Evolutionary conservation across 495 filamentous ascomycete species (phyloP).

Genomic region (Aspergillus cavernicola): DNA sequence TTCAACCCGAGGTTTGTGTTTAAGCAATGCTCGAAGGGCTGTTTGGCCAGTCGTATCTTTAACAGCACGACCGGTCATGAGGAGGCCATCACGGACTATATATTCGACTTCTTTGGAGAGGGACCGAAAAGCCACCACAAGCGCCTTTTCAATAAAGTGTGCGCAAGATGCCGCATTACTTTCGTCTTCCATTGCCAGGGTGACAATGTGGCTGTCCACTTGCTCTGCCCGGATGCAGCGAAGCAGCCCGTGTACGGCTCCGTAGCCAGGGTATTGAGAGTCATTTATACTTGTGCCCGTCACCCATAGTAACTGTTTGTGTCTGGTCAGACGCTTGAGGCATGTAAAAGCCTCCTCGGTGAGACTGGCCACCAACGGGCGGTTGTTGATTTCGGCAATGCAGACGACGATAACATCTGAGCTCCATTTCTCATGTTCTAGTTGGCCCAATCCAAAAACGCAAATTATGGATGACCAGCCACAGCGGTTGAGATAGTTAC

Average conservation of each 20-base stretch:
- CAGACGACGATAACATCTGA: background rate
- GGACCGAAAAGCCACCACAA: background rate
- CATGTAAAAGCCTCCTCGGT: background rate
- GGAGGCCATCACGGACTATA: background rate
- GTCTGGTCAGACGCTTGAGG: background rate
- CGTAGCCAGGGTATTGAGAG: conserved; percentile 2
- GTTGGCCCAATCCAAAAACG: background rate
- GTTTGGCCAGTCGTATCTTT: background rate
- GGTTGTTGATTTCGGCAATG: background rate
- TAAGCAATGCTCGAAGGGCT: background rate
- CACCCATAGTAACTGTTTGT: conserved; percentile 1
- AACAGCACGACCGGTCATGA: background rate
- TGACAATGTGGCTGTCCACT: conserved; percentile 18
- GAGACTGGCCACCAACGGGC: background rate
- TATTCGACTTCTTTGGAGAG: background rate
- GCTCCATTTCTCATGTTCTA: background rate
- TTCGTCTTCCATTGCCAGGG: conserved; percentile 8
- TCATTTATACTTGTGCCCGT: background rate
- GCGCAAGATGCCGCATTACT: background rate
- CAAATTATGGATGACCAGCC: background rate
- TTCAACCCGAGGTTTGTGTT: background rate
- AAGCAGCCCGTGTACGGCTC: conserved; percentile 5
- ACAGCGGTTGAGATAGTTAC: background rate
- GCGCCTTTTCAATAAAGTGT: background rate
- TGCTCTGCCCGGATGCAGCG: conserved; percentile 9